Base-by-base conservation (phyloP, 805 yeast genomes). In the Suhomyces sp. region DNA sequence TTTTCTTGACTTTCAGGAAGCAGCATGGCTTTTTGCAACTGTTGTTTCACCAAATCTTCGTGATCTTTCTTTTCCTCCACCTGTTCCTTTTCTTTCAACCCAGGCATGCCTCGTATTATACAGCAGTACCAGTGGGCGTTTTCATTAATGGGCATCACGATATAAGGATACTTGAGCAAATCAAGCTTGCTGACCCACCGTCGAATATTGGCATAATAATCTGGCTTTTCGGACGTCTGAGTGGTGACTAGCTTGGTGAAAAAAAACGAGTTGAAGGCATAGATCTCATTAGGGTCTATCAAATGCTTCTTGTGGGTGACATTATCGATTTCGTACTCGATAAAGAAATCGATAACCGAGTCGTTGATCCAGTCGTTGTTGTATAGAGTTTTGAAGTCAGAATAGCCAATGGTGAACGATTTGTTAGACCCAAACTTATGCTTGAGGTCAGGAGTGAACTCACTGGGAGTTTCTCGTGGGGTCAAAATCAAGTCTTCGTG, bases 351-450 rank as follows among this genome's bases (percentile, higher is more conserved):
- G 51, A 94, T 86, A 48, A 94, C 74, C 0, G 87, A 81, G 63
- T 94, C 99, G 70, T 94, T 93, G 47, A 94, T 82, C 92, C 96
- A 93, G 56, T 88, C 89, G 46, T 85, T 85, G 53, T 87, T 86
- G 62, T 85, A 84, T 8, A 93, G 76, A 45, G 97, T 87, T 56
- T 82, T 82, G 66, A 88, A 90, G 64, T 94, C 99, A 38, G 81
- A 77, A 54, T 82, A 79, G 0, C 84, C 77, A 7, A 93, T 79
- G 4, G 79, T 78, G 57, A 88, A 79, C 1, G 71, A 67, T 41
- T 82, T 77, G 5, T 79, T 80, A 59, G 84, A 86, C 24, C 70
- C 65, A 60, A 90, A 85, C 15, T 69, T 70, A 57, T 81, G 77
- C 31, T 72, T 74, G 48, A 88, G 66, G 5, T 76, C 72, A 2